Percentiles rank a stretch among this genome's conserved stretches.
Conservation (phyloP, 108 stramenopile genomes). For the Pseudonitzschia delicatissima region DNA sequence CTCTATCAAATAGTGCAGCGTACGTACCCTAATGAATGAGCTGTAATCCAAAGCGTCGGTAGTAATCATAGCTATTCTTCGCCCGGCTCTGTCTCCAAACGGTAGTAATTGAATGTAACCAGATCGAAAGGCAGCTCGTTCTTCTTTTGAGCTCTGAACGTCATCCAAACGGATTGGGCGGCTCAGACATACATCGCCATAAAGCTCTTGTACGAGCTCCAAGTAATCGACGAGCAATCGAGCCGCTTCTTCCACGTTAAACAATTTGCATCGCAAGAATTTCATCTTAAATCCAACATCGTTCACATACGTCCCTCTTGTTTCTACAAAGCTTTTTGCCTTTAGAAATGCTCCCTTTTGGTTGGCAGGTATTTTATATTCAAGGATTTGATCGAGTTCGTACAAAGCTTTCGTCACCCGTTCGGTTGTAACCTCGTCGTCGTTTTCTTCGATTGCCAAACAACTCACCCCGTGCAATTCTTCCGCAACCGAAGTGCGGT, state of each 20-base stretch:
- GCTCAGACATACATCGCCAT: slow-evolving; percentile 13
- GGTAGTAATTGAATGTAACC: not conserved
- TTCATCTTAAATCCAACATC: slow-evolving; percentile 21
- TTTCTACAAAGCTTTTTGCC: not conserved
- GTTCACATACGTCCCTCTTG: slow-evolving; percentile 23
- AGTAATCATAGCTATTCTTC: not conserved
- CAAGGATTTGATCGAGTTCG: not conserved
- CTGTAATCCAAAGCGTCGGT: not conserved
- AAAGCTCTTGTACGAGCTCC: slow-evolving; percentile 31
- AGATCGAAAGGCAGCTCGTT: not conserved
- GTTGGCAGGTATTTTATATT: not conserved
- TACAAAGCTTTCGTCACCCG: not conserved
- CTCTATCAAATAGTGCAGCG: not conserved
- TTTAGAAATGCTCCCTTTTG: not conserved
- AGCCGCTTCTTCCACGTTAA: slow-evolving; percentile 34
- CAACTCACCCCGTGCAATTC: slow-evolving; percentile 1
- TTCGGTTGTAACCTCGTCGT: not conserved
- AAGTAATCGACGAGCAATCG: slow-evolving; percentile 28
- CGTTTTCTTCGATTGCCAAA: slow-evolving; percentile 6
- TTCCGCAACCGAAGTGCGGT: not conserved
- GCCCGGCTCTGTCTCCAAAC: not conserved
- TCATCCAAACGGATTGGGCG: slow-evolving; percentile 4
- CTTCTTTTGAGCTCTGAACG: not conserved
- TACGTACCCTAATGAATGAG: not conserved
- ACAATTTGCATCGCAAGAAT: slow-evolving; percentile 38